Evolutionary conservation across 2,329 filamentous ascomycete genomes (phyloP), one percentile per base, ranked within the genome.

Genomic region (Lecanicillium sp.): DNA sequence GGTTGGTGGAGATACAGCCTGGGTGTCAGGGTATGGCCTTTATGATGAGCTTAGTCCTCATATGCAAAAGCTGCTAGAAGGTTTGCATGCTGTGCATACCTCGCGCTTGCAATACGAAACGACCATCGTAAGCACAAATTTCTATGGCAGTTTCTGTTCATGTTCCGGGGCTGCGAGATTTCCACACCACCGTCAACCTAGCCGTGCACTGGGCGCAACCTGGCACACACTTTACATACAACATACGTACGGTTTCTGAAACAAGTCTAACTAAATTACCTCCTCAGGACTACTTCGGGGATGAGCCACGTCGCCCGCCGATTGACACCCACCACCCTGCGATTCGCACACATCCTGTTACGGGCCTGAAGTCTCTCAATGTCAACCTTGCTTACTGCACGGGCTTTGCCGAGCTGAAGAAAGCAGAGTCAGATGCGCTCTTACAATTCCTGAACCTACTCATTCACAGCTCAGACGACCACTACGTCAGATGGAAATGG

Each of bases 401-500:
- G 9, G 61, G 59, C 0, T 69, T 74, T 44, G 65, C 64, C 4
- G 68, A 71, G 48, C 55, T 73, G 10, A 71, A 71, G 41, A 69
- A 67, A 40, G 48, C 53, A 5, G 69, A 73, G 15, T 67, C 64
- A 2, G 67, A 70, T 49, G 60, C 61, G 50, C 49, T 71, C 4
- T 52, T 71, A 1, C 63, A 68, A 36, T 69, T 72, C 41, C 63
- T 70, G 34, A 43, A 52, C 4, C 61, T 61, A 36, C 68, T 71
- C 44, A 62, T 72, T 19, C 67, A 71, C 45, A 62, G 65, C 0
- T 68, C 66, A 2, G 67, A 71, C 35, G 70, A 72, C 44, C 68
- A 71, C 45, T 59, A 59, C 17, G 68, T 72, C 5, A 55, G 69
- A 3, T 71, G 66, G 60, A 71, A 69, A 43, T 73, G 70, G 68